A percentile compares a stretch with the other conserved stretches of the same genome.
Evolutionary conservation across 257 asterid species (phyloP).

Genomic region (Thymus quinquecostatus): DNA sequence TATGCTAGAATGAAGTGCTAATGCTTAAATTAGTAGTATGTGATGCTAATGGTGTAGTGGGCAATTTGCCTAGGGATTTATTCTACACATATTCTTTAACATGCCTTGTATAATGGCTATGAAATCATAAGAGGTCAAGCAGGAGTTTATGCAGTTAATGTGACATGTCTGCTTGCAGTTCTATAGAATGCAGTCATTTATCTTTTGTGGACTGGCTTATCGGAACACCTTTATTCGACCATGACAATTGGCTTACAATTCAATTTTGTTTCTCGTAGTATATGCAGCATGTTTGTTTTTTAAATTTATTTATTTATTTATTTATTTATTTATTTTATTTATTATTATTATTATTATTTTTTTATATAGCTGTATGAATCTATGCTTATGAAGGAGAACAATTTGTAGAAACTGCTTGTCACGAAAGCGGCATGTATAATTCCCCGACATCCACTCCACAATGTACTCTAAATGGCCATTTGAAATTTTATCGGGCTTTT

Average conservation of each 20-base stretch:
- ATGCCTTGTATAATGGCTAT: background rate
- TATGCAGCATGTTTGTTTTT: conserved; percentile 19
- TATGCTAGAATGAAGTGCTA: background rate
- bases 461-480: conserved; percentile 4
- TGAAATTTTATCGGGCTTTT: conserved; percentile 15
- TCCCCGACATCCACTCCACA: conserved; percentile 1
- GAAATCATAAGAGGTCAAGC: background rate
- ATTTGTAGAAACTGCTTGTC: conserved; percentile 19
- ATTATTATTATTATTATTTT: background rate
- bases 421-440: conserved; percentile 11
- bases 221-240: background rate
- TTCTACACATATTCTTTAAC: background rate
- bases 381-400: conserved; percentile 7
- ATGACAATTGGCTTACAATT: conserved; percentile 7
- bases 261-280: background rate
- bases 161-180: conserved; percentile 5
- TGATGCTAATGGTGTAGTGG: conserved; percentile 7
- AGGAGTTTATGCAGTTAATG: background rate
- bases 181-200: background rate
- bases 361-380: background rate
- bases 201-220: background rate
- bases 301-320: too few relatives aligned
- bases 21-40: background rate
- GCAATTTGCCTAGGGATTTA: background rate
- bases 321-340: too few relatives aligned